Evolutionary conservation across 2,329 filamentous ascomycete genomes (phyloP).

Genomic region (Stenocarpella maydis): DNA sequence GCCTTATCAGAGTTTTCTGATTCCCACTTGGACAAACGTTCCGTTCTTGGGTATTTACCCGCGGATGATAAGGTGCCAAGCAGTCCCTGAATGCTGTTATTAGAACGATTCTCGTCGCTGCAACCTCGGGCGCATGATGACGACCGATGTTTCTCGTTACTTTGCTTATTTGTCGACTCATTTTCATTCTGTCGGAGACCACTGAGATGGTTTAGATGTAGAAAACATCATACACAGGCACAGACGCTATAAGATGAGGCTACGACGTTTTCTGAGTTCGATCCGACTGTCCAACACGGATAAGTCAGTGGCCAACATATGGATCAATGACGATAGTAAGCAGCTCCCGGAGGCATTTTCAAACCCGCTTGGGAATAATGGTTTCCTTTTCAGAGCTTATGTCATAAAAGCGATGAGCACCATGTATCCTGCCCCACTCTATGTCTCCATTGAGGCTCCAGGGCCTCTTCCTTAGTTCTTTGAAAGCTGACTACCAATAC

Average conservation of each 20-base stretch:
- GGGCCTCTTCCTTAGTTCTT: no score
- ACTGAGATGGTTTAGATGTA: neutral
- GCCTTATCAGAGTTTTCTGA: constrained; percentile 6
- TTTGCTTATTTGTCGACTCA: neutral
- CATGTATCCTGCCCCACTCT: no score
- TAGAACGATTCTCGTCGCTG: constrained; percentile 1
- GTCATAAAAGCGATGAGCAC: no score
- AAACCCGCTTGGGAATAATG: no score
- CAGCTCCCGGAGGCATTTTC: no score
- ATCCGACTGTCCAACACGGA: constrained; percentile 18
- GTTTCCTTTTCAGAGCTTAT: no score
- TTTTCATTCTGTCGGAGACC: neutral
- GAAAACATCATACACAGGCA: neutral
- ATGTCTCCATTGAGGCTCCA: no score
- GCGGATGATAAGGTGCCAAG: constrained; percentile 8
- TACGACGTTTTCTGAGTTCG: constrained; percentile 3
- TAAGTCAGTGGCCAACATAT: constrained; percentile 18
- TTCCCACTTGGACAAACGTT: neutral
- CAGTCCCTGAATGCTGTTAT: neutral
- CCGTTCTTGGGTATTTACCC: neutral
- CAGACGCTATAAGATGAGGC: constrained; percentile 3
- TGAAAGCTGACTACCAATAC: no score
- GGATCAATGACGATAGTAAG: constrained; percentile 32
- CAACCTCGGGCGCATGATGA: neutral
- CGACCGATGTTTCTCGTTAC: neutral